These are phyloP conservation scores for Lachnellula suecica DNA, from an alignment of 2,329 filamentous ascomycete species.

Conservation along the genomic window DNA sequence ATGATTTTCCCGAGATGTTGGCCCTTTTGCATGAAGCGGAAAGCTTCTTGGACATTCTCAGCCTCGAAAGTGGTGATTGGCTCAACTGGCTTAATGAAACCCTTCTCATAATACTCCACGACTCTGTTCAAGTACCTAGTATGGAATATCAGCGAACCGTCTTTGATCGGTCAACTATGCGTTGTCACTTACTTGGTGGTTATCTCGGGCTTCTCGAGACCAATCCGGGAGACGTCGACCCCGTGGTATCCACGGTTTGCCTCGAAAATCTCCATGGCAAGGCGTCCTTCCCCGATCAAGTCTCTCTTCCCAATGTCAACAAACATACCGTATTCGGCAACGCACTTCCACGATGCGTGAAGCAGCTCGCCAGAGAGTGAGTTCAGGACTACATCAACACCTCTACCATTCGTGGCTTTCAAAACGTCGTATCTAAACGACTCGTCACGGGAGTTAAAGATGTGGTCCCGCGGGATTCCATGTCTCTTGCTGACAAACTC, in stretches of 20 bases:
- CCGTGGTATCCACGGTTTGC: constrained; percentile 39
- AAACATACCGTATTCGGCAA: constrained; percentile 36
- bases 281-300: constrained; percentile 23
- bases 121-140: neutral
- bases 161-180: neutral
- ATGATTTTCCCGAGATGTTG: constrained; percentile 10
- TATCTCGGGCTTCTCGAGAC: neutral
- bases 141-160: neutral
- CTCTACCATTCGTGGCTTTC: constrained; percentile 16
- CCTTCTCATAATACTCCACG: neutral
- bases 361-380: constrained; percentile 26
- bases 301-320: constrained; percentile 39
- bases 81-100: constrained; percentile 15
- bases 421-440: constrained; percentile 23
- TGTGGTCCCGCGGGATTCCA: neutral
- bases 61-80: constrained; percentile 6
- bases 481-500: neutral
- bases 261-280: constrained; percentile 27
- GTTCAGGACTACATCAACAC: too few relatives aligned
- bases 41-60: constrained; percentile 1
- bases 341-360: constrained; percentile 30
- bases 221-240: constrained; percentile 34
- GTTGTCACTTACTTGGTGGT: neutral
- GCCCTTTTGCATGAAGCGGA: constrained; percentile 10
- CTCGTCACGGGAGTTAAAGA: neutral